phyloP scores from a whole-genome alignment of 1,284 basidiomycete species.

The Cryptococcus sp. region DNA sequence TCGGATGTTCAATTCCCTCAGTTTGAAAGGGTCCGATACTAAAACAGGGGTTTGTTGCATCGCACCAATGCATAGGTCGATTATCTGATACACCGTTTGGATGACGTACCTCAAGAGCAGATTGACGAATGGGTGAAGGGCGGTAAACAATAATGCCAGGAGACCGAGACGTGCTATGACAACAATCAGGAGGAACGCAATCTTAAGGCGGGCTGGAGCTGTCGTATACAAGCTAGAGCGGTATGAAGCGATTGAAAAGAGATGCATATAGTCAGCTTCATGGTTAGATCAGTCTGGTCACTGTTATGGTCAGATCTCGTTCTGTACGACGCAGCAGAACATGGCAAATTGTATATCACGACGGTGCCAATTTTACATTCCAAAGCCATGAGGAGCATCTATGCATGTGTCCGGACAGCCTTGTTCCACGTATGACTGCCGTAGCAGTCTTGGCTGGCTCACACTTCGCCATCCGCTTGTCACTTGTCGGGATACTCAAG shows the following conservation, averaged over 20 bases:
- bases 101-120: slow-evolving; percentile 75
- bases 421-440: neutral
- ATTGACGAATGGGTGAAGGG: slow-evolving; percentile 65
- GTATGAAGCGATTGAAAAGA: too few relatives aligned
- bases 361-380: too few relatives aligned
- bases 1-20: slow-evolving; percentile 6
- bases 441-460: neutral
- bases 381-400: too few relatives aligned
- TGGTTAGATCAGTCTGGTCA: too few relatives aligned
- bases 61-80: slow-evolving; percentile 66
- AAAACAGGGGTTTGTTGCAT: neutral
- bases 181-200: neutral
- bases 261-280: too few relatives aligned
- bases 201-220: neutral
- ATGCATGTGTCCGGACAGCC: too few relatives aligned
- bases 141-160: neutral
- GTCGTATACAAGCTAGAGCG: too few relatives aligned
- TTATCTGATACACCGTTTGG: slow-evolving; percentile 80
- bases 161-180: neutral
- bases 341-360: too few relatives aligned
- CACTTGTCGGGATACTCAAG: slow-evolving; percentile 23
- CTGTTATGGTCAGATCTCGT: too few relatives aligned
- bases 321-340: too few relatives aligned
- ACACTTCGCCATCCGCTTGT: neutral
- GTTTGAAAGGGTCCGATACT: neutral